These are phyloP conservation scores for Phyllosticta paracitricarpa DNA, from an alignment of 2,329 filamentous ascomycete species.

Conservation along the genomic window DNA sequence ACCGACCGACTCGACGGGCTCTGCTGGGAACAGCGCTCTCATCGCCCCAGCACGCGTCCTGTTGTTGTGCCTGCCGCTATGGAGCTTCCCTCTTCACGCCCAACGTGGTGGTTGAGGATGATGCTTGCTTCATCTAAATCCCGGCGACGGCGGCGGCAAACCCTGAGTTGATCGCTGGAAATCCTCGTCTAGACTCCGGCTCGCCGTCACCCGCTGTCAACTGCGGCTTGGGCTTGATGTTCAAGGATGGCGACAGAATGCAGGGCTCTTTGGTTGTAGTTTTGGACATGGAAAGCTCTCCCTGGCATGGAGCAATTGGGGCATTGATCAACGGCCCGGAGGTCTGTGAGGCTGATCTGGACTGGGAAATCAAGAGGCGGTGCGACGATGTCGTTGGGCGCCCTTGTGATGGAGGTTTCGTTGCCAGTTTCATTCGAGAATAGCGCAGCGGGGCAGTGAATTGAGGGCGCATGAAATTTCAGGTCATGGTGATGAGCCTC, in stretches of 20 bases:
- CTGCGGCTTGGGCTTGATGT: neutral
- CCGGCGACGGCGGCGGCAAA: neutral
- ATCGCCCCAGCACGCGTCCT: neutral
- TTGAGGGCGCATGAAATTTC: neutral
- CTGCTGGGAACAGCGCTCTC: neutral
- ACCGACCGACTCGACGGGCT: neutral
- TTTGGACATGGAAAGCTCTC: neutral
- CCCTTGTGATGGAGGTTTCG: neutral
- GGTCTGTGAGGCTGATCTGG: neutral
- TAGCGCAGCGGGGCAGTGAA: neutral
- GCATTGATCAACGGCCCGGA: neutral
- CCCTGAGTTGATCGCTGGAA: neutral
- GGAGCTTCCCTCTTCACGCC: no score
- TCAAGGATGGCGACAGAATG: neutral
- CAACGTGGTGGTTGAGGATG: constrained; percentile 2
- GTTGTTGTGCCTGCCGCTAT: no score
- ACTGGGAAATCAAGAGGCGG: neutral
- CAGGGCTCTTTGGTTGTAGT: neutral
- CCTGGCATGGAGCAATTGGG: neutral
- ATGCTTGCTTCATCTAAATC: neutral
- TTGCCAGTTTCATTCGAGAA: neutral
- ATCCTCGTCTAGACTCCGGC: neutral
- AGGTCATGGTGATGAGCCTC: neutral
- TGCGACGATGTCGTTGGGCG: neutral
- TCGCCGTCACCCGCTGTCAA: neutral